Percentiles rank a stretch among this genome's conserved stretches.
phyloP scores from a whole-genome alignment of 192 early-diverging fungal genomes.

The Mortierella claussenii region DNA sequence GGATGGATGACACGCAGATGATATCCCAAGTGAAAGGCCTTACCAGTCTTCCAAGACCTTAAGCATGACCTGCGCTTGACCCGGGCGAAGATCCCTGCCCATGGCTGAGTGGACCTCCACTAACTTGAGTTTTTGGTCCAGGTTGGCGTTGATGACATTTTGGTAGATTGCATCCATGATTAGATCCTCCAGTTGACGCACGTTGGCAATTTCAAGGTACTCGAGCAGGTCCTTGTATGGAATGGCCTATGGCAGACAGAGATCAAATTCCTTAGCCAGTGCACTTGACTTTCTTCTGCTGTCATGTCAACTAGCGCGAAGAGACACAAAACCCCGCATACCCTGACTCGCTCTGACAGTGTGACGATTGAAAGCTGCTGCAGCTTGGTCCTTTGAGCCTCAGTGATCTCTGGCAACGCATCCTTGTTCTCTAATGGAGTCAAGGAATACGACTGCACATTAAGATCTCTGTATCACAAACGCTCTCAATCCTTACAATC shows the following conservation, averaged over 20 bases:
- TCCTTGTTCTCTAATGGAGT: constrained; percentile 55
- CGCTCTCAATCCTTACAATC: background rate
- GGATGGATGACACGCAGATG: constrained; percentile 1
- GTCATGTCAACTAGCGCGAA: too few relatives aligned
- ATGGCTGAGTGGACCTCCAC: constrained; percentile 85
- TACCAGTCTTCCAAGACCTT: constrained; percentile 70
- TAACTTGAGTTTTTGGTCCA: constrained; percentile 82
- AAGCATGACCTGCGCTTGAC: constrained; percentile 67
- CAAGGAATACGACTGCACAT: background rate
- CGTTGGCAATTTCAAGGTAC: constrained; percentile 78
- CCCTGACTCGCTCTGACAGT: constrained; percentile 68
- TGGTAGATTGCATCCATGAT: constrained; percentile 91
- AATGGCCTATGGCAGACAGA: constrained; percentile 79
- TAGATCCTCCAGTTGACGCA: constrained; percentile 87
- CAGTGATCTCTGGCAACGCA: constrained; percentile 59
- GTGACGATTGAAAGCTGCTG: constrained; percentile 86
- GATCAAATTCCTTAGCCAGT: too few relatives aligned
- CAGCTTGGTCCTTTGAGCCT: constrained; percentile 62
- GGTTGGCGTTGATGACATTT: constrained; percentile 78
- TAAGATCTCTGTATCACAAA: constrained; percentile 8
- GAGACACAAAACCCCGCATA: constrained; percentile 26
- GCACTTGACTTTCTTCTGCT: too few relatives aligned
- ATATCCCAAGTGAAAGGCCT: background rate
- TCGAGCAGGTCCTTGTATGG: constrained; percentile 70
- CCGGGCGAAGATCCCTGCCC: constrained; percentile 81